Conservation (phyloP, 805 yeast genomes). For the Kluyveromyces dobzhanskii region DNA sequence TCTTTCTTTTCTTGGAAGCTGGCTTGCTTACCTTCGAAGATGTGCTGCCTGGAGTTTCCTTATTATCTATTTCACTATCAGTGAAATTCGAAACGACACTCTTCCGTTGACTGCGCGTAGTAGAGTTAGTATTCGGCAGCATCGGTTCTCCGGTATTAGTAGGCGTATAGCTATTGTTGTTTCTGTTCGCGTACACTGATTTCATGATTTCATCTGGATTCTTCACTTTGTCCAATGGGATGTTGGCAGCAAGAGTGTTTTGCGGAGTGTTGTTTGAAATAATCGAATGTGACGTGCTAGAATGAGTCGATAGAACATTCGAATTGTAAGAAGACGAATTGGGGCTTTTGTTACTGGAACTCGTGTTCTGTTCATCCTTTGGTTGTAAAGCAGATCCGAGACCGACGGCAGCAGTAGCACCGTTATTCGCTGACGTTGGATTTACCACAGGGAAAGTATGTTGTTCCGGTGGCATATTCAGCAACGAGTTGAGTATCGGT, state of each 20-base stretch:
- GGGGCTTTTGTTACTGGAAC: constrained; percentile 11
- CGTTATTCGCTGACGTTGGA: too few relatives aligned
- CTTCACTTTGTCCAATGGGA: neutral
- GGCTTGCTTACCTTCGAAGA: constrained; percentile 1
- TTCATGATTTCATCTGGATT: neutral
- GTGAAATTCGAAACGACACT: neutral
- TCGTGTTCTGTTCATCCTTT: neutral
- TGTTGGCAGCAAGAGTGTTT: neutral
- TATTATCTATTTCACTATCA: neutral
- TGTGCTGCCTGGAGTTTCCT: neutral
- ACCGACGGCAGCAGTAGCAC: neutral
- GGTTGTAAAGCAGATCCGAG: neutral
- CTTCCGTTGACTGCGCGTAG: neutral
- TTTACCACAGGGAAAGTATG: neutral
- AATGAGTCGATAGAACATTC: constrained; percentile 8
- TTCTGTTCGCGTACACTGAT: neutral
- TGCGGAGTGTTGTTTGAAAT: neutral
- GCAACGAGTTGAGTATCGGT: constrained; percentile 2
- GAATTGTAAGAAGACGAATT: constrained; percentile 7
- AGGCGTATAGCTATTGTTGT: neutral
- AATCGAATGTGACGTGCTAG: constrained; percentile 4
- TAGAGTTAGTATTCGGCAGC: neutral
- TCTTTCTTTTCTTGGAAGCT: constrained; percentile 6
- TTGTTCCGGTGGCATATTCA: neutral
- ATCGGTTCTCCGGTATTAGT: neutral